Evolutionary conservation across 495 filamentous ascomycete species (phyloP).

Genomic region (Annulohypoxylon bovei): DNA sequence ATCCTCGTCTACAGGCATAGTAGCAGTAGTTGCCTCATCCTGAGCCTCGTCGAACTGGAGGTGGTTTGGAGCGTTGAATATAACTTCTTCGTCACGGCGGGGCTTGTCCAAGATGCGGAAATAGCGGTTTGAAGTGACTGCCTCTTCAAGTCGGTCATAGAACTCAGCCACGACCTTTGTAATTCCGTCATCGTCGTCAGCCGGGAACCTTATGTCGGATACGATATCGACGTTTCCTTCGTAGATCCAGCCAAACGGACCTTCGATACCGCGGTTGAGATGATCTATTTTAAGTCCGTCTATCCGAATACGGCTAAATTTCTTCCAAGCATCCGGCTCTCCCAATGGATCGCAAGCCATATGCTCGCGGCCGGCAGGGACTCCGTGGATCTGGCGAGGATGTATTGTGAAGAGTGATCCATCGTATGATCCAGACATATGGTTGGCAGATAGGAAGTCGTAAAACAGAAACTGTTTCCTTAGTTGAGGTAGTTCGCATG

Average conservation of each 20-base stretch:
- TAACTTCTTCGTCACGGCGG: conserved; percentile 39
- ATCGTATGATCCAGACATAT: conserved; percentile 95
- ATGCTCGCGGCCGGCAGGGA: conserved; percentile 54
- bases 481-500: conserved; percentile 90
- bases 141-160: conserved; percentile 92
- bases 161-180: conserved; percentile 93
- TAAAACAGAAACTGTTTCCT: conserved; percentile 98
- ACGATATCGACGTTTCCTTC: conserved; percentile 97
- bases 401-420: conserved; percentile 97
- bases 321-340: conserved; percentile 80
- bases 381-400: conserved; percentile 85
- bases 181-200: conserved; percentile 84
- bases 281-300: conserved; percentile 96
- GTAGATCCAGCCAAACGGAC: conserved; percentile 97
- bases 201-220: conserved; percentile 91
- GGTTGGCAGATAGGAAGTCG: conserved; percentile 93
- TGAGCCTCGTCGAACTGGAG: conserved; percentile 17
- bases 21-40: conserved; percentile 14
- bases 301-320: conserved; percentile 87
- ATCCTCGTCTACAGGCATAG: neutral
- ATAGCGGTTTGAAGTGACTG: conserved; percentile 78
- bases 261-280: conserved; percentile 91
- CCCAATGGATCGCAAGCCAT: conserved; percentile 61
- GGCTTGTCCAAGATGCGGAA: conserved; percentile 56
- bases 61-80: conserved; percentile 41